A percentile compares a stretch with the other conserved stretches of the same genome.
Evolutionary conservation across 148 eudicot species (phyloP).

Genomic region (Cornus florida): DNA sequence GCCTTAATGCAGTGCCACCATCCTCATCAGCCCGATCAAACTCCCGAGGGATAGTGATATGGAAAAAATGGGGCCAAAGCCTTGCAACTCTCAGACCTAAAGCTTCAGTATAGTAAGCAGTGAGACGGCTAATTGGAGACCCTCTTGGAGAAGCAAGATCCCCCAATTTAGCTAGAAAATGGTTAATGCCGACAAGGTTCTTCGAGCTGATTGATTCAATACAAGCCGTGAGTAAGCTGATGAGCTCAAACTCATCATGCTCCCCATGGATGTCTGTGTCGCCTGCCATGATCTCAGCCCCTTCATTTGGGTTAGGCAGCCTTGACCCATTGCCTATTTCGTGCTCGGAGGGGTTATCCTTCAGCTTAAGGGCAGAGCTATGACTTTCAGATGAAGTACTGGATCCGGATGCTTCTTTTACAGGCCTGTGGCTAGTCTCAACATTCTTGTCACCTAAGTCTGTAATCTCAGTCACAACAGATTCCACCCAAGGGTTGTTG

Average conservation of each 20-base stretch:
- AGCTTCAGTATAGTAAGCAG: conserved; percentile 85
- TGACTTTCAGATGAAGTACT: conserved; percentile 74
- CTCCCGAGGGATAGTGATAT: conserved; percentile 60
- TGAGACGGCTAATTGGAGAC: conserved; percentile 65
- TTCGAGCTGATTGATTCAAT: conserved; percentile 62
- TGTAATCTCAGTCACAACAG: conserved; percentile 46
- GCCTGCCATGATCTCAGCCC: conserved; percentile 25
- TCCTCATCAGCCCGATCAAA: conserved; percentile 69
- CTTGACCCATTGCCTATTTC: conserved; percentile 72
- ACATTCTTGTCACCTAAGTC: conserved; percentile 55
- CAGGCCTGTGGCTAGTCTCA: conserved; percentile 38
- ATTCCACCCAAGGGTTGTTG: conserved; percentile 61
- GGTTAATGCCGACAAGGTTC: conserved; percentile 54
- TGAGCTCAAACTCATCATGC: conserved; percentile 70
- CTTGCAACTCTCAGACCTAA: conserved; percentile 70
- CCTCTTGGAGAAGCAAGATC: conserved; percentile 84
- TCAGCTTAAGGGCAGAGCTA: conserved; percentile 40
- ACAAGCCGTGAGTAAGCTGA: conserved; percentile 64
- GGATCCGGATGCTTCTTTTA: conserved; percentile 55
- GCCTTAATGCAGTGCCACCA: conserved; percentile 56
- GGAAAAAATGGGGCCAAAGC: conserved; percentile 79
- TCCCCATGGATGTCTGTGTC: conserved; percentile 36
- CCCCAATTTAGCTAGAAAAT: conserved; percentile 68
- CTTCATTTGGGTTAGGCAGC: conserved; percentile 43
- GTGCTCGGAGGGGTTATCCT: conserved; percentile 34